These are phyloP conservation scores for Hyaloscypha finlandica DNA, from an alignment of 495 filamentous ascomycete species.

Conservation along the genomic window DNA sequence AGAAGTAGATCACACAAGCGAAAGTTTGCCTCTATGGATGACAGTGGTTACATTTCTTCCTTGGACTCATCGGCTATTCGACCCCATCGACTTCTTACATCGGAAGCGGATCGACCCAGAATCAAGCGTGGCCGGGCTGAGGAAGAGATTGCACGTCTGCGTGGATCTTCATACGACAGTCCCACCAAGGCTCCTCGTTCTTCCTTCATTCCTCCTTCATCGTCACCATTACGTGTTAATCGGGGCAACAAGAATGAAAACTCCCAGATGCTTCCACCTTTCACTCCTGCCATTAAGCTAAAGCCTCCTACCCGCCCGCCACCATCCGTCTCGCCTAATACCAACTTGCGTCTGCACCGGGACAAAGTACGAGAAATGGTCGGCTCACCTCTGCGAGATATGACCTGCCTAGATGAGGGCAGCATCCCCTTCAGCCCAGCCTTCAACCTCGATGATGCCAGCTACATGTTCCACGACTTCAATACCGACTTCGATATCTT, in stretches of 20 bases:
- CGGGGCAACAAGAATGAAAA: slow-evolving; percentile 32
- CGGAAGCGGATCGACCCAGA: slow-evolving; percentile 73
- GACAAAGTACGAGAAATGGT: slow-evolving; percentile 84
- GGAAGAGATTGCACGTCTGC: slow-evolving; percentile 92
- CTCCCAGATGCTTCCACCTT: slow-evolving; percentile 68
- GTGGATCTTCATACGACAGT: slow-evolving; percentile 90
- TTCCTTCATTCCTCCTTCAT: slow-evolving; percentile 47
- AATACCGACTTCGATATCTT: slow-evolving; percentile 70
- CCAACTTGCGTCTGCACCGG: slow-evolving; percentile 90
- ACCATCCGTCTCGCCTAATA: slow-evolving; percentile 88
- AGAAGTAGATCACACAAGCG: slow-evolving; percentile 62
- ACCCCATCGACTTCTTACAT: slow-evolving; percentile 61
- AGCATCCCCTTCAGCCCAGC: slow-evolving; percentile 75
- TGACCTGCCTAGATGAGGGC: slow-evolving; percentile 62
- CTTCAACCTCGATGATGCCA: slow-evolving; percentile 64
- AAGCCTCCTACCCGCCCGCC: slow-evolving; percentile 80
- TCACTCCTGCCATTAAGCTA: slow-evolving; percentile 87
- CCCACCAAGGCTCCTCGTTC: slow-evolving; percentile 63
- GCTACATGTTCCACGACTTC: slow-evolving; percentile 49
- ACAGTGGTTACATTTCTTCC: slow-evolving; percentile 97
- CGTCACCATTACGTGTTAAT: slow-evolving; percentile 65
- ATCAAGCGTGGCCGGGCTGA: slow-evolving; percentile 90
- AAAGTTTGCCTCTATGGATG: slow-evolving; percentile 76
- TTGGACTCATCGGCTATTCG: slow-evolving; percentile 92
- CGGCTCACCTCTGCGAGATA: slow-evolving; percentile 78